Evolutionary conservation across 345 rosid genomes (phyloP).

Genomic region (Bretschneidera sinensis): DNA sequence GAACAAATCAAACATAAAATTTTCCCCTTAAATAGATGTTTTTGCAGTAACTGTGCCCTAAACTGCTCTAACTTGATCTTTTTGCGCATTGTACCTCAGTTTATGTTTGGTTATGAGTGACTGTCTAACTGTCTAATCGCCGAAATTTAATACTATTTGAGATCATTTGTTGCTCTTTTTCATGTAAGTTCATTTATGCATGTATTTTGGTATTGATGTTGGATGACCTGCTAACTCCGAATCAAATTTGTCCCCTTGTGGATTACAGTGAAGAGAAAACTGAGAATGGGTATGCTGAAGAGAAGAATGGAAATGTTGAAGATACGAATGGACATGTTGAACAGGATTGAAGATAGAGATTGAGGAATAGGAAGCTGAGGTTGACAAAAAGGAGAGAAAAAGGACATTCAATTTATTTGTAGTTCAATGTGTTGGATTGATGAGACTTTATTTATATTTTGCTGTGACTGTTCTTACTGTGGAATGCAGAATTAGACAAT

Average conservation of each 20-base stretch:
- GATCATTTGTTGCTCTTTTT: no score
- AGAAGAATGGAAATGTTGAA: not conserved
- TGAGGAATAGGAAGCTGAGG: slow-evolving; percentile 9
- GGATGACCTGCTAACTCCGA: slow-evolving; percentile 1
- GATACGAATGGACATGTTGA: not conserved
- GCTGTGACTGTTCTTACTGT: slow-evolving; percentile 8
- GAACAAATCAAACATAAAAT: not conserved
- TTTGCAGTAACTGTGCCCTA: no score
- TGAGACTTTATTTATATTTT: slow-evolving; percentile 19
- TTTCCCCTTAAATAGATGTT: no score
- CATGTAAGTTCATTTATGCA: not conserved
- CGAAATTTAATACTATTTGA: not conserved
- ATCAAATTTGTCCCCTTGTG: slow-evolving; percentile 2
- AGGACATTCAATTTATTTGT: slow-evolving; percentile 13
- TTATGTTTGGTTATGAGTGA: no score
- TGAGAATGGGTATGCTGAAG: slow-evolving; percentile 18
- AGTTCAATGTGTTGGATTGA: slow-evolving; percentile 19
- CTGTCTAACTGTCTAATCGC: not conserved
- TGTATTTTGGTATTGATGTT: not conserved
- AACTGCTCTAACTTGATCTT: no score
- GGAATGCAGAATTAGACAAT: slow-evolving; percentile 27
- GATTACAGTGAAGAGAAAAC: slow-evolving; percentile 31
- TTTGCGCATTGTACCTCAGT: no score
- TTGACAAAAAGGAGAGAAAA: slow-evolving; percentile 1
- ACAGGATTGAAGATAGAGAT: slow-evolving; percentile 12